Conservation (phyloP, 352 stramenopile species). For the Peronospora belbahrii region DNA sequence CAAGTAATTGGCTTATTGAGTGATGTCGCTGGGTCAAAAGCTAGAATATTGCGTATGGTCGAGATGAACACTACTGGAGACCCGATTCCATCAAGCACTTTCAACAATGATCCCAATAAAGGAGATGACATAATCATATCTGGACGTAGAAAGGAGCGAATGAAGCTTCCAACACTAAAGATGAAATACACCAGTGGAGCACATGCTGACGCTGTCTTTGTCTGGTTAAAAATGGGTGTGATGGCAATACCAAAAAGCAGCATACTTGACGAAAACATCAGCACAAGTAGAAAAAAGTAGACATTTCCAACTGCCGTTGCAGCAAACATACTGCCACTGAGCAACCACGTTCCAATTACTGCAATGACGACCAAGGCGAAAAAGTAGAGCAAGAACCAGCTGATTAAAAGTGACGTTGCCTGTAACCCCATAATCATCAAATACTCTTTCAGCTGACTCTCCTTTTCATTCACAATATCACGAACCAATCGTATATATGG, state of each 20-base stretch:
- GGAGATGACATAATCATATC: constrained; percentile 38
- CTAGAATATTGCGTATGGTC: constrained; percentile 40
- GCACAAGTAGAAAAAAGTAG: constrained; percentile 57
- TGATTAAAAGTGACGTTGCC: constrained; percentile 63
- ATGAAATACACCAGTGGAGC: constrained; percentile 65
- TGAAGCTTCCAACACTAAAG: constrained; percentile 40
- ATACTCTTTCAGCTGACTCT: constrained; percentile 85
- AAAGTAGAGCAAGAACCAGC: constrained; percentile 79
- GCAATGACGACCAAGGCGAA: constrained; percentile 44
- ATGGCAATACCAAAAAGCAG: constrained; percentile 63
- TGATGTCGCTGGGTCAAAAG: constrained; percentile 37
- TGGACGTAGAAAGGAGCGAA: constrained; percentile 44
- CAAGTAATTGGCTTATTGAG: constrained; percentile 38
- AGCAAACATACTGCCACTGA: constrained; percentile 58
- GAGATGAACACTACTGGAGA: constrained; percentile 70
- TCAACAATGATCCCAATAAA: constrained; percentile 23
- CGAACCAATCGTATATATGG: constrained; percentile 80
- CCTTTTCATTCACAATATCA: constrained; percentile 85
- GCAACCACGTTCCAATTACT: constrained; percentile 43
- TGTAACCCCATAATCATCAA: constrained; percentile 84
- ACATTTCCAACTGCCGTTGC: constrained; percentile 26
- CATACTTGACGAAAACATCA: constrained; percentile 54
- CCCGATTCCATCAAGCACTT: constrained; percentile 44
- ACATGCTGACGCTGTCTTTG: constrained; percentile 54
- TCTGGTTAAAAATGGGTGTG: constrained; percentile 63